These are phyloP conservation scores for Lunasporangiospora selenospora DNA, from an alignment of 192 early-diverging fungal genomes.

Conservation along the genomic window DNA sequence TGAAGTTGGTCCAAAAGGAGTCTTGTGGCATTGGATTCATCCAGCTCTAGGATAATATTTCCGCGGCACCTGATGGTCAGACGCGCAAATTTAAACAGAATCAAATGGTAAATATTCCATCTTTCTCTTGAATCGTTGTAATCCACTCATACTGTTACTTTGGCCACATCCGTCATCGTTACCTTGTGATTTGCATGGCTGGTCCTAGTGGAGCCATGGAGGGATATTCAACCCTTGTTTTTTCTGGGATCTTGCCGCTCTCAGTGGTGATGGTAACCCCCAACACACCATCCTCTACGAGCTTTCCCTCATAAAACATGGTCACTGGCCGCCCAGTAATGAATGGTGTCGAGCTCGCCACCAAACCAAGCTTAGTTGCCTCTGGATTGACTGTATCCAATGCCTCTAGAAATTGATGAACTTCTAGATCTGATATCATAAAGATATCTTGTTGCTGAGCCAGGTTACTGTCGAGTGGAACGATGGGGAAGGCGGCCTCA, in stretches of 20 bases:
- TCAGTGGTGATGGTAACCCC: conserved; percentile 48
- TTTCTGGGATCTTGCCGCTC: neutral
- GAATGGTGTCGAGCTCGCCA: conserved; percentile 62
- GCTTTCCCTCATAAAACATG: conserved; percentile 52
- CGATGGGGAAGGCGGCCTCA: conserved; percentile 6
- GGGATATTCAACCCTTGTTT: conserved; percentile 36
- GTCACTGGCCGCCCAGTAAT: conserved; percentile 58
- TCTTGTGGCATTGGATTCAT: conserved; percentile 55
- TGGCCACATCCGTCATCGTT: neutral
- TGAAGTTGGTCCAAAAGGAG: conserved; percentile 54
- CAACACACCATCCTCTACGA: conserved; percentile 53
- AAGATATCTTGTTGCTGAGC: conserved; percentile 26
- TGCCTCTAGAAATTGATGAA: conserved; percentile 56
- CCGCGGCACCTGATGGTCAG: conserved; percentile 48
- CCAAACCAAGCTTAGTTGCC: conserved; percentile 52
- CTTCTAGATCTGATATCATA: conserved; percentile 58
- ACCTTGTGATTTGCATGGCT: conserved; percentile 59
- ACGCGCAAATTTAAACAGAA: neutral
- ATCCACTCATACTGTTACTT: no score
- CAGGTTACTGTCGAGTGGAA: neutral
- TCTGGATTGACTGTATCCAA: conserved; percentile 54
- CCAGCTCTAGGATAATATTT: conserved; percentile 63
- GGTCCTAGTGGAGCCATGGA: conserved; percentile 52
- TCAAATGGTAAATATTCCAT: no score
- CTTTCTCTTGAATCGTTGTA: neutral